A percentile compares a stretch with the other conserved stretches of the same genome.
Conservation (phyloP, 2,329 filamentous ascomycete genomes). For the Claviceps lovelessii region DNA sequence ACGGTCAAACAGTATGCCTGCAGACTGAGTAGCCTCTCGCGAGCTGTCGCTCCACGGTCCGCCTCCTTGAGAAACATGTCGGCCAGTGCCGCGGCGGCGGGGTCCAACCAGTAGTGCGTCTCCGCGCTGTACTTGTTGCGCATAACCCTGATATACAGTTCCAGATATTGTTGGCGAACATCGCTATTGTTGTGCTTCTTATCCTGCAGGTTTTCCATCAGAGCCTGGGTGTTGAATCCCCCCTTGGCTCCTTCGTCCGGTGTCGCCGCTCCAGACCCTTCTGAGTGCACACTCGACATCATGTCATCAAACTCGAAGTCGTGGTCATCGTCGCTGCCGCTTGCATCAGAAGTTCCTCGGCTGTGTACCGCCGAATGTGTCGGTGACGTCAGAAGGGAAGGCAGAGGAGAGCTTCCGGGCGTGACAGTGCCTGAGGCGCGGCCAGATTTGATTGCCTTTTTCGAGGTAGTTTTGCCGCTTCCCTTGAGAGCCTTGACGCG, state of each 20-base stretch:
- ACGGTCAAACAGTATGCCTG: conserved; percentile 59
- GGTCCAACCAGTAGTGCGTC: conserved; percentile 35
- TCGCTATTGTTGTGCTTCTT: conserved; percentile 66
- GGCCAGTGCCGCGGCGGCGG: conserved; percentile 37
- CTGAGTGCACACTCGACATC: conserved; percentile 28
- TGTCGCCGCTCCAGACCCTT: conserved; percentile 29
- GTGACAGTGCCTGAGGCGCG: conserved; percentile 44
- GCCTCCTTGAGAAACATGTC: conserved; percentile 59
- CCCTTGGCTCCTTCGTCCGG: conserved; percentile 54
- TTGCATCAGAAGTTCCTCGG: conserved; percentile 47
- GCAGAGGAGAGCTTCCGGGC: conserved; percentile 41
- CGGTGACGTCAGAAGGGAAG: conserved; percentile 43
- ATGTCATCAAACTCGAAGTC: conserved; percentile 27
- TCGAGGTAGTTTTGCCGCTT: conserved; percentile 57
- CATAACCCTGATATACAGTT: conserved; percentile 32
- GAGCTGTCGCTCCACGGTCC: conserved; percentile 51
- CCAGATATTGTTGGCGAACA: conserved; percentile 41
- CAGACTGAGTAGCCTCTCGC: conserved; percentile 55
- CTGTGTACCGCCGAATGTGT: conserved; percentile 45
- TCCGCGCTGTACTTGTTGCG: conserved; percentile 28
- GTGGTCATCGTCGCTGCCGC: conserved; percentile 36
- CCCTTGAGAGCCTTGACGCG: conserved; percentile 55
- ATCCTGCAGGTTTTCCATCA: conserved; percentile 55
- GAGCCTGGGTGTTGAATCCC: conserved; percentile 45
- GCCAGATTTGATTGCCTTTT: conserved; percentile 48